A percentile compares a stretch with the other conserved stretches of the same genome.
Conservation (phyloP, 1,284 basidiomycete genomes). For the Clitocybe nebularis region DNA sequence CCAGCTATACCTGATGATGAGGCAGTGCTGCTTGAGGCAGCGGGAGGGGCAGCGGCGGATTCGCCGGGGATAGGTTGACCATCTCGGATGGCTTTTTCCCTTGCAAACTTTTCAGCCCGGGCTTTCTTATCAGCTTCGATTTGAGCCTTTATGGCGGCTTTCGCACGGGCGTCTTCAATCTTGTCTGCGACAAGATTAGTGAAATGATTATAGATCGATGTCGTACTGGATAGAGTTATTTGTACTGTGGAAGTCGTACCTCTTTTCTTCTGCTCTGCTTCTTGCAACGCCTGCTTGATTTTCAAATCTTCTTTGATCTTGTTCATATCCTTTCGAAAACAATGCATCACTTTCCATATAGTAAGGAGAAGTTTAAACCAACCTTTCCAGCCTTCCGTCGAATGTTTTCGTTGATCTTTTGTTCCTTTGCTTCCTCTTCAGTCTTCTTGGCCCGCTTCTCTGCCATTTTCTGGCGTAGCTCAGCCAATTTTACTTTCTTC, state of each 20-base stretch:
- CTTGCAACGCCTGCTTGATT: constrained; percentile 76
- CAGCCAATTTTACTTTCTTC: constrained; percentile 78
- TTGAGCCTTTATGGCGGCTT: constrained; percentile 82
- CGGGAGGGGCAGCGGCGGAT: constrained; percentile 27
- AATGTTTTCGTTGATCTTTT: constrained; percentile 75
- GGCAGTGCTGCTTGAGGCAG: constrained; percentile 33
- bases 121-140: constrained; percentile 91
- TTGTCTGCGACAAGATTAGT: constrained; percentile 57
- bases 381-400: constrained; percentile 83
- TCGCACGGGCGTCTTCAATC: constrained; percentile 79
- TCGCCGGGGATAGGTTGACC: constrained; percentile 48
- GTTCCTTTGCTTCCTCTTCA: constrained; percentile 67
- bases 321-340: constrained; percentile 54
- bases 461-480: constrained; percentile 75
- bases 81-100: constrained; percentile 85
- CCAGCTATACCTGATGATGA: constrained; percentile 47
- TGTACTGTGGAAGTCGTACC: constrained; percentile 39
- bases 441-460: constrained; percentile 72
- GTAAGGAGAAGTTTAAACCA: neutral
- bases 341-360: neutral
- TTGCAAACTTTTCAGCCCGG: constrained; percentile 82
- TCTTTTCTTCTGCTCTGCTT: constrained; percentile 73
- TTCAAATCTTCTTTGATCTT: constrained; percentile 76
- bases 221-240: neutral
- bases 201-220: neutral